Evolutionary conservation across 495 filamentous ascomycete species (phyloP).

Genomic region (Aspergillus cristatus): DNA sequence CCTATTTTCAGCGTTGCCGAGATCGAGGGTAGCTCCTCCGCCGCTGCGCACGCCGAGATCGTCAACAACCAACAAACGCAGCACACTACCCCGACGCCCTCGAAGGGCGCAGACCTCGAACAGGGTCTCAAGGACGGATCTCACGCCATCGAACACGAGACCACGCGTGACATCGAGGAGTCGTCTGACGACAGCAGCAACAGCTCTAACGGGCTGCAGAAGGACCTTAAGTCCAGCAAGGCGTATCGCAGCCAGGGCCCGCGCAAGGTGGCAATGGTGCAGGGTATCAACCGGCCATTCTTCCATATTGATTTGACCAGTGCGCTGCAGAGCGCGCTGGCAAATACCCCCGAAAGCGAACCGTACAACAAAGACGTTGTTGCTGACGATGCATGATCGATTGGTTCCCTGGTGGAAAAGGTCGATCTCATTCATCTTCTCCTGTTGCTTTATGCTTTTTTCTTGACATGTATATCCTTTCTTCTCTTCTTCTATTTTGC

Average conservation of each 20-base stretch:
- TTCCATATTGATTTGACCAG: conserved; percentile 95
- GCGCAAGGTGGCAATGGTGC: conserved; percentile 56
- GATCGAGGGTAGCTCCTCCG: conserved; percentile 62
- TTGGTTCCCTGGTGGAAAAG: too few species aligned
- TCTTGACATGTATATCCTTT: too few species aligned
- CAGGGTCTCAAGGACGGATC: conserved; percentile 18
- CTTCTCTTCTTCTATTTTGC: background rate
- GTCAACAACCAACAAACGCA: conserved; percentile 45
- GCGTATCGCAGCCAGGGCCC: conserved; percentile 29
- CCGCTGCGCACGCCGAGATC: conserved; percentile 51
- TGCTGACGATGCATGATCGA: too few species aligned
- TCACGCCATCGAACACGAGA: conserved; percentile 21
- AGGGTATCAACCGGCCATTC: conserved; percentile 78
- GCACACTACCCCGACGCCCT: conserved; percentile 10
- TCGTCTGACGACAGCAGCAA: conserved; percentile 21
- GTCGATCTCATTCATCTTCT: background rate
- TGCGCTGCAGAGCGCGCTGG: conserved; percentile 80
- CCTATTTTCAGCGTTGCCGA: conserved; percentile 95
- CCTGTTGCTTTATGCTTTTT: too few species aligned
- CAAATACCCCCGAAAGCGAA: conserved; percentile 41
- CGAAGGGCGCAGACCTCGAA: conserved; percentile 32
- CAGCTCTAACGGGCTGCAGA: conserved; percentile 31
- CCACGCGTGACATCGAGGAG: conserved; percentile 20
- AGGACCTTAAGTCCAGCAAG: conserved; percentile 36
- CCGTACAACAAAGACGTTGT: too few species aligned